Evolutionary conservation across 2,329 filamentous ascomycete genomes (phyloP).

Genomic region (Diaporthe batatas): DNA sequence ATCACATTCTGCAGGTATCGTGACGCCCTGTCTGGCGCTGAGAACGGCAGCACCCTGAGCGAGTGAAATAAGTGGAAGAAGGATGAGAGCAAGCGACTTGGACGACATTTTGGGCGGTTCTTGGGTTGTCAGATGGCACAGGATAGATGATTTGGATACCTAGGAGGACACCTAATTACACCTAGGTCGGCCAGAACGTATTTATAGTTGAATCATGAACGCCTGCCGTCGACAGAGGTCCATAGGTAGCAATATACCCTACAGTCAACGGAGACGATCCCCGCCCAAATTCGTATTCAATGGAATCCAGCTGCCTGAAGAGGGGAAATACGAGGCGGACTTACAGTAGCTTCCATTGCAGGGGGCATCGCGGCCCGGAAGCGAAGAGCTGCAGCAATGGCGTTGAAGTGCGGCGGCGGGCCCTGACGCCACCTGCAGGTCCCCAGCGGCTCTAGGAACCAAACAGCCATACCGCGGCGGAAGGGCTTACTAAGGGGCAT

Average conservation of each 20-base stretch:
- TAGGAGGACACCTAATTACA: no score
- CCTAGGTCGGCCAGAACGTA: no score
- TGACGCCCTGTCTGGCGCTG: slow-evolving; percentile 16
- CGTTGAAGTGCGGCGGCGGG: neutral
- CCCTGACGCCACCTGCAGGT: neutral
- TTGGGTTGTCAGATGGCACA: no score
- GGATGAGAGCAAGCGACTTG: neutral
- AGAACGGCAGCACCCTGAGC: neutral
- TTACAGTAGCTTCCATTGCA: neutral
- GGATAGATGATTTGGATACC: no score
- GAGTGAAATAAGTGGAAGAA: neutral
- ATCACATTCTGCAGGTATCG: slow-evolving; percentile 33
- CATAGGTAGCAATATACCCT: neutral
- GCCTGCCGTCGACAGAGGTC: neutral
- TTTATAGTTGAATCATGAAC: no score
- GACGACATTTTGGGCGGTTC: neutral
- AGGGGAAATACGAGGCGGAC: slow-evolving; percentile 21
- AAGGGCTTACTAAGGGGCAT: neutral
- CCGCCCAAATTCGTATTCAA: neutral
- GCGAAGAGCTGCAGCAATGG: slow-evolving; percentile 7
- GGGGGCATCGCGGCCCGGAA: neutral
- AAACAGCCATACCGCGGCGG: neutral
- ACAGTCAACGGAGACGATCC: neutral
- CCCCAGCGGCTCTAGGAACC: neutral
- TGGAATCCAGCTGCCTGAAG: slow-evolving; percentile 18